Evolutionary conservation across 2,329 filamentous ascomycete genomes (phyloP), one percentile per base, ranked within the genome.

Genomic region (Sporothrix pallida): DNA sequence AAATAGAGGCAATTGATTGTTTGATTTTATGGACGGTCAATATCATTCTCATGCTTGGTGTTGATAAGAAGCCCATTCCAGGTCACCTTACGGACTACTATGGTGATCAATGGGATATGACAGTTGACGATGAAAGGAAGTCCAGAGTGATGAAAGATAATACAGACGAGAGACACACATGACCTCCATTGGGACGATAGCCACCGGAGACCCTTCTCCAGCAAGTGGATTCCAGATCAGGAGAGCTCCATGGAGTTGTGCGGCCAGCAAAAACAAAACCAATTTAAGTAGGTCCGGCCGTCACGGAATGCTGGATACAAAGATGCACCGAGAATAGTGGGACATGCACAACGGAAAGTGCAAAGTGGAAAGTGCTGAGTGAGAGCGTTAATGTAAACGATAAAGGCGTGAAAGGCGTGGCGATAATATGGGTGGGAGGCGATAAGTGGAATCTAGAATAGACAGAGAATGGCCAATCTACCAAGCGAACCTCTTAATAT

Each of bases 91-190:
- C n/a, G 52, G 56, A 7, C 23, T 31, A 58, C 56, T 58, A 31
- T 58, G 56, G 23, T 31, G 31, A 65, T 65, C 60, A 46, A 65
- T 65, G 60, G 60, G 31, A 65, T 15, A 23, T 17, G 9, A 54
- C 3, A 7, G 31, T 37, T 15, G 54, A 8, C 2, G 54, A 58
- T n/a, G 54, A 7, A 17, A 26, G 23, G 3, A 26, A 5, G 5
- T 42, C 31, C 42, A 15, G 13, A 26, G 13, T 37, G 6, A 26
- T 12, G 58, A 8, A 13, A n/a, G 17, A 54, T 15, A 6, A 15
- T 7, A n/a, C 6, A 6, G 20, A 42, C 12, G 12, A 37, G 15
- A 12, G 13, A 7, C 31, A 37, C 4, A 37, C 31, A 37, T 37
- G 12, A 15, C 13, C 60, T 44, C 17, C 17, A 63, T 20, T 20